Evolutionary conservation across 441 rosid genomes (phyloP).

Genomic region (Eugenia klotzschiana): DNA sequence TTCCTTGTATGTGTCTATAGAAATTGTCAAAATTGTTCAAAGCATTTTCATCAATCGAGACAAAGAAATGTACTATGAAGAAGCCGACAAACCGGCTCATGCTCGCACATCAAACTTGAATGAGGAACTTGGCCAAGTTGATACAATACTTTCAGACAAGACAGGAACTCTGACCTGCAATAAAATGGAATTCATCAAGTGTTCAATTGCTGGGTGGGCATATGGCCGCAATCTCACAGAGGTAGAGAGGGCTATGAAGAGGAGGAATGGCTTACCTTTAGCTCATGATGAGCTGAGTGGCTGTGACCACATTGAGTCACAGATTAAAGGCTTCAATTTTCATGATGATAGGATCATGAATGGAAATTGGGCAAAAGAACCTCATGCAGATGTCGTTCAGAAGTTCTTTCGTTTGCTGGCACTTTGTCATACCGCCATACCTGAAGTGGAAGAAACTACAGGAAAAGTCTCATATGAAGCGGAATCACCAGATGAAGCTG

Average conservation of each 20-base stretch:
- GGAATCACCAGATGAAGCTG: background rate
- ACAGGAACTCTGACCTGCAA: background rate
- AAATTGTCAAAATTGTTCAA: slow-evolving; percentile 5
- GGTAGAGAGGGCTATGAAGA: background rate
- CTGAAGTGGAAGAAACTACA: background rate
- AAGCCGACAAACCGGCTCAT: background rate
- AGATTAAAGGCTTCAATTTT: background rate
- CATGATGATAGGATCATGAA: background rate
- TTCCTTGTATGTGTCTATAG: slow-evolving; percentile 1
- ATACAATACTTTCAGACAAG: background rate
- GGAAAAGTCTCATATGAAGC: background rate
- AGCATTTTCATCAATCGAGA: slow-evolving; percentile 1
- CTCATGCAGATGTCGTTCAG: background rate
- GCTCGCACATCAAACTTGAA: slow-evolving; percentile 2
- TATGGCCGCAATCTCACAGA: background rate
- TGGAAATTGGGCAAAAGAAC: background rate
- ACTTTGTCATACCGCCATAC: background rate
- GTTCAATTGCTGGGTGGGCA: background rate
- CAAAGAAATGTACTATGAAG: background rate
- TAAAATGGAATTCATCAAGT: background rate
- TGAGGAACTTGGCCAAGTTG: background rate
- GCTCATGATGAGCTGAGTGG: background rate
- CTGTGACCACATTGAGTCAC: accelerated
- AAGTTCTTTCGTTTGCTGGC: background rate
- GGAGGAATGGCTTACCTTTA: background rate